Conservation (phyloP, 176 grass and related monocot genomes). For the Hordeum marinum region DNA sequence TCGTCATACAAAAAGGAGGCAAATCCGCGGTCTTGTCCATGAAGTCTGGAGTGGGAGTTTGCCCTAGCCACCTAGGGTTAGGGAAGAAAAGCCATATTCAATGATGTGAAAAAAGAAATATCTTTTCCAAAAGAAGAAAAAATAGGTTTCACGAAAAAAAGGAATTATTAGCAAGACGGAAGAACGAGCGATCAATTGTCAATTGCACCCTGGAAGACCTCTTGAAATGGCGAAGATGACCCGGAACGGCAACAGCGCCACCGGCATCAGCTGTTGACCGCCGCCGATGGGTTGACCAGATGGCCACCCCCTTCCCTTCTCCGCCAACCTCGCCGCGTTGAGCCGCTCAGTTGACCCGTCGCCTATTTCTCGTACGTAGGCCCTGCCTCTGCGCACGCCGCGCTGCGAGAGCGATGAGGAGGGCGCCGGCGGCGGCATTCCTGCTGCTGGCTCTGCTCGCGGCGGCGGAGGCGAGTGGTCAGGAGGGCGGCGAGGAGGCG, state of each 20-base stretch:
- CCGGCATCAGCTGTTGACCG: neutral
- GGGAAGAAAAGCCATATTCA: too few species aligned
- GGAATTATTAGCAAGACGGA: too few species aligned
- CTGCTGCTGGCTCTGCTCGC: conserved; percentile 6
- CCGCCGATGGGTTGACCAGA: neutral
- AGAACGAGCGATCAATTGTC: too few species aligned
- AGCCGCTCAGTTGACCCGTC: neutral
- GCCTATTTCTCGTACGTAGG: neutral
- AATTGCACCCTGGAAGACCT: too few species aligned
- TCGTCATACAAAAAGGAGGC: too few species aligned
- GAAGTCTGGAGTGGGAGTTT: too few species aligned
- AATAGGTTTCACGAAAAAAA: too few species aligned
- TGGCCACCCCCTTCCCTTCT: neutral
- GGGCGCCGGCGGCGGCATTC: neutral
- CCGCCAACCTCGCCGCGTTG: neutral
- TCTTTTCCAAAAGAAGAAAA: too few species aligned
- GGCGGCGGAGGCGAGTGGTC: conserved; percentile 7
- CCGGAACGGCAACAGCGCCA: neutral
- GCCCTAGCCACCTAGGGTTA: too few species aligned
- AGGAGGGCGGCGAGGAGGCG: conserved; percentile 31
- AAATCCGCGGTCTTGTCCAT: too few species aligned
- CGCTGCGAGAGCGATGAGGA: neutral
- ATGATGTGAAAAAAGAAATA: too few species aligned
- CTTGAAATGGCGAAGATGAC: neutral
- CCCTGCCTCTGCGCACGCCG: neutral